Evolutionary conservation across 2,329 filamentous ascomycete genomes (phyloP).

Genomic region (Thermoascus crustaceus): DNA sequence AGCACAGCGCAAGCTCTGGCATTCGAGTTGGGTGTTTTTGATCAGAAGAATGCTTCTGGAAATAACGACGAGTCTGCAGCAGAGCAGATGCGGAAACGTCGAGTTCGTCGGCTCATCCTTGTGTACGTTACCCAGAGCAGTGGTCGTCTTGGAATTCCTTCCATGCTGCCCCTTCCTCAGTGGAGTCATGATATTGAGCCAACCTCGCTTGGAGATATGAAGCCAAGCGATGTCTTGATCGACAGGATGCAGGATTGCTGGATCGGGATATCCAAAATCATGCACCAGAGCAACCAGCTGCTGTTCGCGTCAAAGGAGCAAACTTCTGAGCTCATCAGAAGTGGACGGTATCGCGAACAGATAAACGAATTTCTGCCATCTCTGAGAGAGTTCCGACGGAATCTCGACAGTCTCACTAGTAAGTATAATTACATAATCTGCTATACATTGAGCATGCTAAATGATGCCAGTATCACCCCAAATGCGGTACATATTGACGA

Average conservation of each 20-base stretch:
- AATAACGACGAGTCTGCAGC: conserved; percentile 40
- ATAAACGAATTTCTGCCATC: conserved; percentile 75
- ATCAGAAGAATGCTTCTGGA: conserved; percentile 70
- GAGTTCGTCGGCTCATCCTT: conserved; percentile 76
- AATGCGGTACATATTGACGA: conserved; percentile 69
- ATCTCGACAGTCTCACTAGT: conserved; percentile 68
- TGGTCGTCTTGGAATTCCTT: conserved; percentile 83
- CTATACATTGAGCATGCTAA: background rate
- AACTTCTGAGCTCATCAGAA: conserved; percentile 82
- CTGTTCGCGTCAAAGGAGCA: conserved; percentile 81
- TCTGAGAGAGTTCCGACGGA: conserved; percentile 67
- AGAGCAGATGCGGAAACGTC: conserved; percentile 70
- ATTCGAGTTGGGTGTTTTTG: conserved; percentile 92
- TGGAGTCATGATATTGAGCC: conserved; percentile 34
- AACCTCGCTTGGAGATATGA: conserved; percentile 18
- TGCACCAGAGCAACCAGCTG: conserved; percentile 82
- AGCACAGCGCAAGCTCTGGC: conserved; percentile 83
- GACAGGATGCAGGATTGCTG: conserved; percentile 70
- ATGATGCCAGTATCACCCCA: conserved; percentile 42
- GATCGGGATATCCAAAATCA: conserved; percentile 85
- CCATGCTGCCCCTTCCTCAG: conserved; percentile 65
- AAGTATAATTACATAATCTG: conserved; percentile 11
- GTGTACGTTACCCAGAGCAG: conserved; percentile 94
- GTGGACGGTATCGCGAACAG: conserved; percentile 70
- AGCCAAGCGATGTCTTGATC: conserved; percentile 32